Evolutionary conservation across 140 eudicot genomes (phyloP).

Genomic region (Bidens hawaiensis): DNA sequence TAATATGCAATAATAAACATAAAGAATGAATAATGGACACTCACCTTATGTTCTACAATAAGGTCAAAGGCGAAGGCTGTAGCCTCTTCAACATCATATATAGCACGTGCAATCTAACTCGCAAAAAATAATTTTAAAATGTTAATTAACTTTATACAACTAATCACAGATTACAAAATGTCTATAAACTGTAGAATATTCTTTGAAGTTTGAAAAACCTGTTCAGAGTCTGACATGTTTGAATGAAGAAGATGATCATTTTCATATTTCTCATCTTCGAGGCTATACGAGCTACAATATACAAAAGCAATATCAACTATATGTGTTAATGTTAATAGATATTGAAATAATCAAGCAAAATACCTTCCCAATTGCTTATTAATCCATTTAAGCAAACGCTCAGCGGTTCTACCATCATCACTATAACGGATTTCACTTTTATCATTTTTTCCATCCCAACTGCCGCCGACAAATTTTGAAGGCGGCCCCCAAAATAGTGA

Average conservation of each 20-base stretch:
- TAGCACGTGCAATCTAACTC: conserved; percentile 71
- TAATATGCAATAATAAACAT: neutral
- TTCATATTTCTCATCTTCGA: conserved; percentile 62
- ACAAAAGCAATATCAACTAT: conserved; percentile 14
- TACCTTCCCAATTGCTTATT: conserved; percentile 63
- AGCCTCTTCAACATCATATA: conserved; percentile 94
- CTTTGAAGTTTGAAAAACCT: conserved; percentile 49
- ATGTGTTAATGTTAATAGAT: neutral
- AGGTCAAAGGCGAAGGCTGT: conserved; percentile 71
- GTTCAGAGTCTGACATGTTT: conserved; percentile 60
- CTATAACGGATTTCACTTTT: conserved; percentile 53
- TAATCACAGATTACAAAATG: conserved; percentile 8
- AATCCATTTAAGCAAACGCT: conserved; percentile 74
- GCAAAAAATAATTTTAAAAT: too few species aligned
- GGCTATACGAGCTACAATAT: conserved; percentile 64
- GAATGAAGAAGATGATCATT: conserved; percentile 53
- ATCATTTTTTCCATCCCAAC: conserved; percentile 55
- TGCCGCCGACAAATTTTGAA: conserved; percentile 57
- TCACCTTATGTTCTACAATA: conserved; percentile 67
- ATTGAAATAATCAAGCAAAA: neutral
- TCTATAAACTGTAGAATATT: neutral
- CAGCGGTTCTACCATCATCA: conserved; percentile 76
- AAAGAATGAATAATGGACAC: conserved; percentile 9
- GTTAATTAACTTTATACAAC: too few species aligned
- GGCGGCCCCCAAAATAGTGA: conserved; percentile 78